A percentile compares a stretch with the other conserved stretches of the same genome.
Conservation (phyloP, 495 filamentous ascomycete genomes). For the Daldinia grandis region DNA sequence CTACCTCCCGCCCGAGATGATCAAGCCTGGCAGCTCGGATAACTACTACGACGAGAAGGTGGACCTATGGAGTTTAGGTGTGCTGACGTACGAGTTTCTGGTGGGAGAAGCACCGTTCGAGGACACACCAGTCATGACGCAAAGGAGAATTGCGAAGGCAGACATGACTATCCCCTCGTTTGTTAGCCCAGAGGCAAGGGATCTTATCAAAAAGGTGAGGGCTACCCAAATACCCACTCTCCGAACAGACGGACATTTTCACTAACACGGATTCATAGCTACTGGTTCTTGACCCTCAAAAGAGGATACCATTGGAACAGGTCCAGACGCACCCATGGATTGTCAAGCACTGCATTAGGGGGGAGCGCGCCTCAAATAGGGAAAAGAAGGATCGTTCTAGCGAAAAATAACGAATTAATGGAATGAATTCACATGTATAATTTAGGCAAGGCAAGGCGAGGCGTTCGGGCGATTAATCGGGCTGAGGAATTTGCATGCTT, state of each 20-base stretch:
- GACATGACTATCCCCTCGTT: constrained; percentile 94
- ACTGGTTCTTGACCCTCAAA: constrained; percentile 92
- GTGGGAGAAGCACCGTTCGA: constrained; percentile 97
- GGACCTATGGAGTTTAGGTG: constrained; percentile 94
- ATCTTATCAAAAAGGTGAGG: constrained; percentile 88
- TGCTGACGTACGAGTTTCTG: constrained; percentile 95
- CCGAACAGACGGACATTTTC: background rate
- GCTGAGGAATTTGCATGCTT: constrained; percentile 31
- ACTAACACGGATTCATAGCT: constrained; percentile 63
- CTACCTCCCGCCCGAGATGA: constrained; percentile 98
- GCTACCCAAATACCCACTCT: background rate
- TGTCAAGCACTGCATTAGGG: constrained; percentile 90
- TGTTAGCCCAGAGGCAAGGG: constrained; percentile 88
- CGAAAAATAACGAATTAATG: constrained; percentile 23
- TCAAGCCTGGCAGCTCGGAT: constrained; percentile 77
- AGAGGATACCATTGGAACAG: constrained; percentile 88
- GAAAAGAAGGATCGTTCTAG: constrained; percentile 51
- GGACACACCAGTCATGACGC: constrained; percentile 93
- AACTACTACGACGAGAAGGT: constrained; percentile 95
- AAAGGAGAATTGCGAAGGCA: constrained; percentile 83
- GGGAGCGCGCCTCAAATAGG: constrained; percentile 67
- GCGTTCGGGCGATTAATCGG: constrained; percentile 32
- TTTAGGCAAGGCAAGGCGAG: constrained; percentile 12
- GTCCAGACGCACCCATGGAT: constrained; percentile 96
- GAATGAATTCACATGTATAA: constrained; percentile 33